Base-by-base conservation (phyloP, 495 filamentous ascomycete genomes). In the Haplographium delicatum region DNA sequence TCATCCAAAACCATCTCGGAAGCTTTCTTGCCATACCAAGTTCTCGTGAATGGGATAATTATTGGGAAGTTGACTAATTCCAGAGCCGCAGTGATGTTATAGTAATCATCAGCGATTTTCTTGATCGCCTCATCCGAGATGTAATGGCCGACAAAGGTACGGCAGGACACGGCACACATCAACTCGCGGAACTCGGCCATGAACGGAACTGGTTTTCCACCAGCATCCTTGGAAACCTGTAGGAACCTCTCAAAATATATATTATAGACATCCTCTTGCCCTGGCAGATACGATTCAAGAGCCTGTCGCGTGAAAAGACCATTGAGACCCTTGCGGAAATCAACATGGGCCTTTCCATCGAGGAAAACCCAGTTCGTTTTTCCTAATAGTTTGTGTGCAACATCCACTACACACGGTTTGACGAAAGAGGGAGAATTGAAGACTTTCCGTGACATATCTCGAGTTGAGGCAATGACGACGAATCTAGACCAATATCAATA, bases 51-150 rank as follows among this genome's bases (percentile, higher is more conserved):
- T 38, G 93, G 93, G 44, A 98, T 70, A 67, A 97, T 96, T 71
- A 98, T 85, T 28, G 93, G 93, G 77, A 98, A 97, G 72, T 97
- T 97, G 68, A 98, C 93, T 31, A 98, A 79, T 64, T 98, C 93
- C 51, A 98, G 80, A 6, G 93, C 93, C 38, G 86, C 94, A 13
- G 93, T 98, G 62, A 97, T 94, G 58, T 88, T 77, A 68, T 94
- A 98, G 69, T 93, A 98, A 67, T 98, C 91, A 64, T 96, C 88
- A 50, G 91, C 86, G 55, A 98, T 91, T 75, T 91, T 93, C 77
- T 95, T 91, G 54, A 96, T 80, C 39, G 84, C 81, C 59, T 85
- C 85, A 55, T 96, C 89, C 46, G 81, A 74, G 65, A 96, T 90
- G 70, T 97, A 96, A 70, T 96, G 85, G 23, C 94, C 94, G 45